These are phyloP conservation scores for Magnusiomyces fungicola DNA, from an alignment of 1,139 yeast genomes.

Conservation along the genomic window DNA sequence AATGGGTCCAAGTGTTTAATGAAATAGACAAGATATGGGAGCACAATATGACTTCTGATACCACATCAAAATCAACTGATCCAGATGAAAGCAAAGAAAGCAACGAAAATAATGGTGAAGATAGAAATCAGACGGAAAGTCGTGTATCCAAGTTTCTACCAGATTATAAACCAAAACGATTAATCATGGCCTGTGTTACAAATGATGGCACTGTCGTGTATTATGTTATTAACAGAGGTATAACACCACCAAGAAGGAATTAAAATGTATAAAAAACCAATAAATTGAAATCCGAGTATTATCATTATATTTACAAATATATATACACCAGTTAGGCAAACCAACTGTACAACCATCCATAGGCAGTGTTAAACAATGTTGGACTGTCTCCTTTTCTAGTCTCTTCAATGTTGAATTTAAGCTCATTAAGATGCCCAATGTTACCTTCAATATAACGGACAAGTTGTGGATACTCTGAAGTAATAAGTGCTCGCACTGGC, in stretches of 20 bases:
- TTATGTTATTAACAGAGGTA: slow-evolving; percentile 55
- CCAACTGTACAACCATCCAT: slow-evolving; percentile 4
- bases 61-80: no score
- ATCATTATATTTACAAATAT: no score
- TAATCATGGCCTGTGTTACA: slow-evolving; percentile 51
- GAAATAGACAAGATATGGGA: slow-evolving; percentile 17
- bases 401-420: slow-evolving; percentile 7
- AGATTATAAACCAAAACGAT: slow-evolving; percentile 23
- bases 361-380: slow-evolving; percentile 6
- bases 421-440: neutral
- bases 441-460: slow-evolving; percentile 6
- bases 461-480: slow-evolving; percentile 20
- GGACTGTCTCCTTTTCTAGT: slow-evolving; percentile 11
- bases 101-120: no score
- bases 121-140: no score
- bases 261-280: no score
- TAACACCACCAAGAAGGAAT: slow-evolving; percentile 52
- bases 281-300: no score
- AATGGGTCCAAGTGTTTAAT: slow-evolving; percentile 30
- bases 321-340: neutral
- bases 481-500: slow-evolving; percentile 19
- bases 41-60: slow-evolving; percentile 6
- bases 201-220: slow-evolving; percentile 64
- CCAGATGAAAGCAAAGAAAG: no score
- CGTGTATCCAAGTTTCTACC: neutral